phyloP scores from a whole-genome alignment of 352 stramenopile genomes.

The Phytophthora kernoviae region DNA sequence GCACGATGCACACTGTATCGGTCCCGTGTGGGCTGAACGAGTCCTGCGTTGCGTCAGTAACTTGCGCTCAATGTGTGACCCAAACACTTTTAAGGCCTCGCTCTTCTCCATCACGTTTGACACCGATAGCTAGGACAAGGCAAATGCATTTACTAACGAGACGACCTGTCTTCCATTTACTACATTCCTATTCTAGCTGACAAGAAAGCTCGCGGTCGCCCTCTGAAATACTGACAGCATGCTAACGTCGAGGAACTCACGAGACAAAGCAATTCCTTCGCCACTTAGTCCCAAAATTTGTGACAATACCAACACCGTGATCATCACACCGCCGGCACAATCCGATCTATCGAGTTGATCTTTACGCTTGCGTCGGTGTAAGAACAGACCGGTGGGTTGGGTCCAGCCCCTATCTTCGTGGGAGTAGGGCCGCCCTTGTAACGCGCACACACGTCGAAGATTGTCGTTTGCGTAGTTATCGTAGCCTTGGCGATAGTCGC shows the following conservation, averaged over 20 bases:
- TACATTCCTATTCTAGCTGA: slow-evolving; percentile 36
- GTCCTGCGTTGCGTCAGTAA: slow-evolving; percentile 41
- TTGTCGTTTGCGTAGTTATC: slow-evolving; percentile 31
- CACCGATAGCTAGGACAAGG: slow-evolving; percentile 15
- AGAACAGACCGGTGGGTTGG: slow-evolving; percentile 28
- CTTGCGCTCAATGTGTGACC: slow-evolving; percentile 41
- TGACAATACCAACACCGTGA: slow-evolving; percentile 4
- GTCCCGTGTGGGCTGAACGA: slow-evolving; percentile 22
- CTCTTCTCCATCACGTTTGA: slow-evolving; percentile 67
- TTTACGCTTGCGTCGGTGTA: slow-evolving; percentile 34
- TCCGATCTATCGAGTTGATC: slow-evolving; percentile 20
- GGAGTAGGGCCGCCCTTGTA: slow-evolving; percentile 38
- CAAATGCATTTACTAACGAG: slow-evolving; percentile 24
- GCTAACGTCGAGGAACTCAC: slow-evolving; percentile 18
- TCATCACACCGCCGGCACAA: neutral
- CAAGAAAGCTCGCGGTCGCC: slow-evolving; percentile 31
- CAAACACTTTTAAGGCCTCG: slow-evolving; percentile 46
- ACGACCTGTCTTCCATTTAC: slow-evolving; percentile 38
- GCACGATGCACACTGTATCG: slow-evolving; percentile 39
- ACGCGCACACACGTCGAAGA: slow-evolving; percentile 34
- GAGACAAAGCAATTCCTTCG: slow-evolving; percentile 5
- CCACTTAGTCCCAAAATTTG: slow-evolving; percentile 11
- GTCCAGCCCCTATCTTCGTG: slow-evolving; percentile 32
- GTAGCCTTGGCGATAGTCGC: slow-evolving; percentile 51
- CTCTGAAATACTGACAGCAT: slow-evolving; percentile 31